Evolutionary conservation across 352 stramenopile species (phyloP), one percentile per base, ranked within the genome.

Genomic region (Blastocystis sp.): DNA sequence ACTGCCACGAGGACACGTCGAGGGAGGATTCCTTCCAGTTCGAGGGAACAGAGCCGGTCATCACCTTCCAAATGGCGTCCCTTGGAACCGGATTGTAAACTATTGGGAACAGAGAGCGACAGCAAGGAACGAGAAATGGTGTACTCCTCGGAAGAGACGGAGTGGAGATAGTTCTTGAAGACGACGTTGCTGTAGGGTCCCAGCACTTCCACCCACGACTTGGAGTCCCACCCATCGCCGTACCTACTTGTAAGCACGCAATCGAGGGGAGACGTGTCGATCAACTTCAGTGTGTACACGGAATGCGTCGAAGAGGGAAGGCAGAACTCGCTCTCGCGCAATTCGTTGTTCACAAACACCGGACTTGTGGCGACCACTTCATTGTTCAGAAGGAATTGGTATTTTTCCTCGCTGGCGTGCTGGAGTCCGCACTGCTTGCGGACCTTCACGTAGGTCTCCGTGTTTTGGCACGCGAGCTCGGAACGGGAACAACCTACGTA

Each of bases 121-220:
- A 14, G 48, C 5, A 56, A 14, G 5, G 48, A 17, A 56, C 48
- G 48, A 7, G 48, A 56, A 56, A 56, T 56, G 48, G 48, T 17
- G 14, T 56, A 56, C 48, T 56, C 48, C 48, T 56, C 48, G 14
- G 48, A 56, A 7, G 48, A 56, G 5, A 56, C 5, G 48, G 48
- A 56, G 14, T 56, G 48, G 48, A 56, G 48, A 65, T 65, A 65
- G 23, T 65, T 65, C 60, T 65, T 65, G 60, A 65, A 65, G 19
- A 65, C 60, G 23, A 65, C 60, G 60, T 65, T 65, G 23, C 21
- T 38, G 23, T 65, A 65, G 19, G 19, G 4, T 14, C 60, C 60
- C 48, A 56, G 48, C 48, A 56, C 48, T 56, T 56, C 48, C 5
- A 56, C 48, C 48, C 48, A 56, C 48, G 48, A 56, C 5, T 56